Conservation (phyloP, 257 asterid genomes). For the Nicotiana tomentosiformis region DNA sequence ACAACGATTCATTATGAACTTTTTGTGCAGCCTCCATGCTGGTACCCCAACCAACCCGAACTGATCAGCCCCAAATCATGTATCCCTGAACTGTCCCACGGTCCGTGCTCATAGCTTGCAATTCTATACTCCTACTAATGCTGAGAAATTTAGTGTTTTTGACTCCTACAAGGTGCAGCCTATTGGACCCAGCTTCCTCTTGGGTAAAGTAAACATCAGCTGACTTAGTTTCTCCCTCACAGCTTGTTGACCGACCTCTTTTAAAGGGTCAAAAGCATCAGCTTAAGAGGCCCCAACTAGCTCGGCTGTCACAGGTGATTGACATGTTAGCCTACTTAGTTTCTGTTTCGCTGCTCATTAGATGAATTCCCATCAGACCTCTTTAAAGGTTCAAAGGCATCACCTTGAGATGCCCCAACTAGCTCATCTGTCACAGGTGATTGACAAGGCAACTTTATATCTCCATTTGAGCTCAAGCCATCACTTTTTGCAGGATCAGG, state of each 20-base stretch:
- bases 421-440: conserved; percentile 23
- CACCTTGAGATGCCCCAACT: conserved; percentile 24
- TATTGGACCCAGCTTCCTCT: conserved; percentile 43
- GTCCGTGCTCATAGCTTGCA: conserved; percentile 42
- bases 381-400: conserved; percentile 40
- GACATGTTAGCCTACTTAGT: conserved; percentile 17
- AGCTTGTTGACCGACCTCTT: conserved; percentile 49
- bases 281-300: conserved; percentile 20
- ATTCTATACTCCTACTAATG: conserved; percentile 24
- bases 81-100: conserved; percentile 54
- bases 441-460: conserved; percentile 27
- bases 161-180: conserved; percentile 28
- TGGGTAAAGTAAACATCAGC: conserved; percentile 27
- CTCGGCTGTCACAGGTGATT: conserved; percentile 13
- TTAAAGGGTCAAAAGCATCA: conserved; percentile 41
- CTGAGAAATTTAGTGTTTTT: conserved; percentile 26
- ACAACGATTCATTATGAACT: conserved; percentile 34
- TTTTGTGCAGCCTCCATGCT: conserved; percentile 40
- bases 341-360: conserved; percentile 26
- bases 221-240: conserved; percentile 58
- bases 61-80: conserved; percentile 53
- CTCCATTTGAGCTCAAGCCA: conserved; percentile 34
- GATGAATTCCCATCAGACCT: conserved; percentile 44
- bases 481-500: conserved; percentile 41
- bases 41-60: conserved; percentile 52